Percentiles rank a stretch among this genome's conserved stretches.
phyloP scores from a whole-genome alignment of 768 basidiomycete genomes.

The Amylocystis lapponica region DNA sequence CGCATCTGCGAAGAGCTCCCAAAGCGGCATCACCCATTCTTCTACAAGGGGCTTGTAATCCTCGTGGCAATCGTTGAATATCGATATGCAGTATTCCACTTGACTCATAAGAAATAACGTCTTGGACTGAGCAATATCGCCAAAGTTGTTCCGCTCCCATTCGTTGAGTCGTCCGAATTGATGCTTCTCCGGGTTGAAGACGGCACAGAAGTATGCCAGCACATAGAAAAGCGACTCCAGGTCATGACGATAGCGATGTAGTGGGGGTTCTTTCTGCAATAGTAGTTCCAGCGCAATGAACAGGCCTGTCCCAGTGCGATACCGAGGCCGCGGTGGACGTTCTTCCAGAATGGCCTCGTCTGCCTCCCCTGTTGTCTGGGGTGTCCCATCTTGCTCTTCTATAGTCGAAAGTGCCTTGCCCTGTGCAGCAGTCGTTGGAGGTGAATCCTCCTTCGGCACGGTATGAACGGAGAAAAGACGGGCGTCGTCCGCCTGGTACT shows the following conservation, averaged over 20 bases:
- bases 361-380: no score
- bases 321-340: neutral
- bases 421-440: no score
- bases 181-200: constrained; percentile 1
- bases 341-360: no score
- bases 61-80: neutral
- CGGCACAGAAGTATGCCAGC: neutral
- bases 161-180: neutral
- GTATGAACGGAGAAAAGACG: no score
- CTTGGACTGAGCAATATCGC: no score
- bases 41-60: neutral
- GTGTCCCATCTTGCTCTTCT: neutral
- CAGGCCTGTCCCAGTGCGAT: constrained; percentile 6
- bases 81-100: neutral
- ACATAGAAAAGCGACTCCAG: constrained; percentile 5
- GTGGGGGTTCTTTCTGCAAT: neutral
- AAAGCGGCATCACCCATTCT: neutral
- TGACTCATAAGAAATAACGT: no score
- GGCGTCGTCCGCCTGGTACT: neutral
- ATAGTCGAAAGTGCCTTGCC: no score
- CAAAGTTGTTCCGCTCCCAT: no score
- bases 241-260: constrained; percentile 3
- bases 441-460: no score
- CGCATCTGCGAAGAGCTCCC: neutral
- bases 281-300: constrained; percentile 10